Evolutionary conservation across 257 asterid species (phyloP).

Genomic region (Scutellaria barbata): DNA sequence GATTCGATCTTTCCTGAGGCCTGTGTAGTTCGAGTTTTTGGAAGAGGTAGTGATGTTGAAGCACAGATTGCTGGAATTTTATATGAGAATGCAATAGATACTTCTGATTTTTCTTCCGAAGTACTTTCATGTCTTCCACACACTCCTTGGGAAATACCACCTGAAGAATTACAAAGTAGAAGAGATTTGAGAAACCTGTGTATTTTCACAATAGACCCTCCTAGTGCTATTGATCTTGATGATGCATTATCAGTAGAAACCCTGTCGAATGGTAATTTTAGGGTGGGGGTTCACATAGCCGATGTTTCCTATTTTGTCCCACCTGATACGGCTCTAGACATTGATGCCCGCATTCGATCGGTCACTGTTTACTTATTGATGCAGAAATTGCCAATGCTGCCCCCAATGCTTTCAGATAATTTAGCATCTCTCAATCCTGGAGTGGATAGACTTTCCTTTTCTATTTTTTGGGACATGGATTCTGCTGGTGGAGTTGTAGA

Average conservation of each 20-base stretch:
- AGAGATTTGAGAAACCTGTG: slow-evolving; percentile 69
- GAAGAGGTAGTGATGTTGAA: slow-evolving; percentile 78
- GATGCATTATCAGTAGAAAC: slow-evolving; percentile 83
- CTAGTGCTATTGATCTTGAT: slow-evolving; percentile 82
- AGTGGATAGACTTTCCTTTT: slow-evolving; percentile 78
- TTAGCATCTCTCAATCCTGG: slow-evolving; percentile 89
- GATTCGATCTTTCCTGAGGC: slow-evolving; percentile 72
- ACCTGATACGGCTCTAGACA: slow-evolving; percentile 77
- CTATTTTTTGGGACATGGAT: slow-evolving; percentile 83
- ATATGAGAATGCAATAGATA: slow-evolving; percentile 68
- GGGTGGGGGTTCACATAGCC: slow-evolving; percentile 92
- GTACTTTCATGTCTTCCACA: slow-evolving; percentile 66
- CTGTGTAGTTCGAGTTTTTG: slow-evolving; percentile 57
- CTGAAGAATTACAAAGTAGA: slow-evolving; percentile 58
- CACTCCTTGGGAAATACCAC: slow-evolving; percentile 71
- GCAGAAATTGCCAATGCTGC: slow-evolving; percentile 60
- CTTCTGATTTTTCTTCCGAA: slow-evolving; percentile 71
- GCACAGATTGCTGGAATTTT: slow-evolving; percentile 86
- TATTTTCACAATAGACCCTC: slow-evolving; percentile 83
- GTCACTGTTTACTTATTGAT: slow-evolving; percentile 55
- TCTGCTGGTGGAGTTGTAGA: slow-evolving; percentile 66
- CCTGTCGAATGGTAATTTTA: slow-evolving; percentile 51
- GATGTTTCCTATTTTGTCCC: slow-evolving; percentile 82
- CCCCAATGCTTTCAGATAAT: slow-evolving; percentile 76
- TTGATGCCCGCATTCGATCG: slow-evolving; percentile 61